Base-by-base conservation (phyloP, 2,329 filamentous ascomycete genomes). In the Phialophora expanda region DNA sequence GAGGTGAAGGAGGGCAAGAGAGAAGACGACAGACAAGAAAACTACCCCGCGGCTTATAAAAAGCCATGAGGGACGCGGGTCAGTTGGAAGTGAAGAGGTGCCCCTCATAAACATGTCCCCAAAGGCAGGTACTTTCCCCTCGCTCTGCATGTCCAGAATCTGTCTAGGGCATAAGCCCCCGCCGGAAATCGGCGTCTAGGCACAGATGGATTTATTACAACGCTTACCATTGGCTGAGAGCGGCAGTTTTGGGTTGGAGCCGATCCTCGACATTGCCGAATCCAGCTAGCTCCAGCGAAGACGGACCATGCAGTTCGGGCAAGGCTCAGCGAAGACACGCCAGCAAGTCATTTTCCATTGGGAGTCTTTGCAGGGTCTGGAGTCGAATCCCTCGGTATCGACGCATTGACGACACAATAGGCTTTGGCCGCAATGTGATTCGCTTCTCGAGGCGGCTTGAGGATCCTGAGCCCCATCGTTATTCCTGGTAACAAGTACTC, bases 11-110 rank as follows among this genome's bases (percentile, higher is more conserved):
- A 53, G 28, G 30, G 28, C n/a, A 53, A 22, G 28, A 55, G 53
- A 57, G 24, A n/a, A 28, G 55, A 57, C 30, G 22, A 32, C 26
- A 54, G 58, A 61, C 32, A 48, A 62, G 22, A 55, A 50, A 26
- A 62, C 34, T 62, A 62, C 59, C 59, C 59, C 59, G 59, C 59
- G 51, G 17, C 50, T 62, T 62, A 62, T 55, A 62, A 55, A 34
- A 30, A 62, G 50, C 50, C 26, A 32, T 46, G 55, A 38, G 26
- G 5, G n/a, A 14, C 28, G 44, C 28, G 54, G 44, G 59, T 46
- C 50, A 55, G 48, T 9, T 28, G 48, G 24, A 50, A 57, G 34
- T 14, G 20, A 57, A 57, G 2, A 44, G 30, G 6, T 44, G 30
- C 57, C 57, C 57, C 57, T 61, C 57, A 60, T 38, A 53, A 34